Evolutionary conservation across 2,329 filamentous ascomycete species (phyloP).

Genomic region (Colletotrichum truncatum): DNA sequence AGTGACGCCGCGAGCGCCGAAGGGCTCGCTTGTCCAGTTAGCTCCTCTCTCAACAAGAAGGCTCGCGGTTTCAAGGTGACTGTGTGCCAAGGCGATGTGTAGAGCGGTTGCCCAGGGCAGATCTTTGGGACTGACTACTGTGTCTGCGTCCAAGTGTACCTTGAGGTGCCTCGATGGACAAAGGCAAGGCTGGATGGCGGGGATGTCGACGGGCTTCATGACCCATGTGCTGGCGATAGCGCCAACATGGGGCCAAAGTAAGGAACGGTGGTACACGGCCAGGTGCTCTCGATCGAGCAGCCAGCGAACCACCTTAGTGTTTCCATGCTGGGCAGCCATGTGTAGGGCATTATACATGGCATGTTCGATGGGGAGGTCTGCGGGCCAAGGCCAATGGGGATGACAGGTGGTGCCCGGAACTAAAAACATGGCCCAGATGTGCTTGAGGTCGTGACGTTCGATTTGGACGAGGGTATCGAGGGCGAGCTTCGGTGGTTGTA

Average conservation of each 20-base stretch:
- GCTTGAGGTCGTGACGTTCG: neutral
- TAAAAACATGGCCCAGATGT: neutral
- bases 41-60: neutral
- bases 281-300: neutral
- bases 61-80: rapidly evolving
- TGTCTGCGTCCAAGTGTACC: neutral
- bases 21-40: neutral
- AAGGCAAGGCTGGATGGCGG: neutral
- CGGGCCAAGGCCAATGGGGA: rapidly evolving
- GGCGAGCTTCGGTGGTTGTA: neutral
- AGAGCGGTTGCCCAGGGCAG: neutral
- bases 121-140: neutral
- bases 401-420: neutral
- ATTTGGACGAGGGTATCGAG: neutral
- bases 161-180: neutral
- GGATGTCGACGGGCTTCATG: neutral
- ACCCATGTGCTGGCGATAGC: neutral
- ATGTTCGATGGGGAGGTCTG: neutral
- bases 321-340: neutral
- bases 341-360: neutral
- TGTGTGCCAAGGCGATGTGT: neutral
- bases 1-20: neutral
- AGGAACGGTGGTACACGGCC: neutral
- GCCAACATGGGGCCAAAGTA: neutral
- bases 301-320: neutral